Evolutionary conservation across 345 rosid species (phyloP).

Genomic region (Rhodomyrtus tomentosa): DNA sequence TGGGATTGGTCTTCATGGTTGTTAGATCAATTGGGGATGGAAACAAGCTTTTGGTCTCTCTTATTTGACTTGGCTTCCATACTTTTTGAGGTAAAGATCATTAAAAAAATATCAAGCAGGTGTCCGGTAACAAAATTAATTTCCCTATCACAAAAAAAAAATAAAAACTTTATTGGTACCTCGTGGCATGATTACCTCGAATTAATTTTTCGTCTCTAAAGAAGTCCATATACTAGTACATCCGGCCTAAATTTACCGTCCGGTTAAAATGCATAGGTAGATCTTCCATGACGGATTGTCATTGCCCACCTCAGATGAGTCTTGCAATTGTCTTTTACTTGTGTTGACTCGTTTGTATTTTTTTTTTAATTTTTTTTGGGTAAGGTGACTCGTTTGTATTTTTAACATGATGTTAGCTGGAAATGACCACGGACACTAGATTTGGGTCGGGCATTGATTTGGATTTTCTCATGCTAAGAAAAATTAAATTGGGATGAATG

Average conservation of each 20-base stretch:
- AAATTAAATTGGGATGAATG: too few relatives aligned
- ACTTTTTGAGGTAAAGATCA: not conserved
- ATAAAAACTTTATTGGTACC: not conserved
- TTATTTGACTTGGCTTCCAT: not conserved
- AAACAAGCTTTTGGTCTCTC: not conserved
- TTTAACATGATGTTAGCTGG: too few relatives aligned
- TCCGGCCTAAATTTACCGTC: too few relatives aligned
- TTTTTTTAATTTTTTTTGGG: too few relatives aligned
- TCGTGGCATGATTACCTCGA: not conserved
- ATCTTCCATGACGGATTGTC: fast-evolving
- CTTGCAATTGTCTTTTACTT: fast-evolving
- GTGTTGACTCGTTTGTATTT: not conserved
- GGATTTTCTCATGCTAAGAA: too few relatives aligned
- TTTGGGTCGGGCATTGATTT: too few relatives aligned
- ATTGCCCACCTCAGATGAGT: not conserved
- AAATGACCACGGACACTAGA: too few relatives aligned
- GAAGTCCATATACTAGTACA: too few relatives aligned
- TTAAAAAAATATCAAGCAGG: not conserved
- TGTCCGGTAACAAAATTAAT: not conserved
- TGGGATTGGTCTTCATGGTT: not conserved
- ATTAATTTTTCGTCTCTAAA: not conserved
- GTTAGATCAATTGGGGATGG: not conserved
- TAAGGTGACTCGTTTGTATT: too few relatives aligned
- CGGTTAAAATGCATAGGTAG: not conserved
- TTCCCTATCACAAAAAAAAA: not conserved